Evolutionary conservation across 768 basidiomycete genomes (phyloP).

Genomic region (Phylloporus sp.): DNA sequence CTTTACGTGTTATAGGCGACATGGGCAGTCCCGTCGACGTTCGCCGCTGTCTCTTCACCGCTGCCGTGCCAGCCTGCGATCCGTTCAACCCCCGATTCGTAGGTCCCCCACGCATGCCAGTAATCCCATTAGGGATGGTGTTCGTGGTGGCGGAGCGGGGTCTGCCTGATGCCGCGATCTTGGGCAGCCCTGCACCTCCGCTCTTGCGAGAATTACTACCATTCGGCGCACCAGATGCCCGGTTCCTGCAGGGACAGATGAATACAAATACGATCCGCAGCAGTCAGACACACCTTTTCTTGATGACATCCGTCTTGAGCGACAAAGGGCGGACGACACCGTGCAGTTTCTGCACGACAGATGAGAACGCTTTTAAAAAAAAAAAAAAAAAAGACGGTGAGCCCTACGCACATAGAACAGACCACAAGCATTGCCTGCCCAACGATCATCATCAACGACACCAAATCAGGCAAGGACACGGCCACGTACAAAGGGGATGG

Average conservation of each 20-base stretch:
- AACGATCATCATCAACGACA: constrained; percentile 11
- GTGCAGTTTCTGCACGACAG: constrained; percentile 76
- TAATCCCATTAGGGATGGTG: constrained; percentile 46
- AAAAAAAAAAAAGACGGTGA: background rate
- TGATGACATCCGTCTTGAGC: constrained; percentile 95
- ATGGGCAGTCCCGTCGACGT: constrained; percentile 57
- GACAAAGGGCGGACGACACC: constrained; percentile 92
- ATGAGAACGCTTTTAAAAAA: constrained; percentile 11
- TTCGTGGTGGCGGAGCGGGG: constrained; percentile 70
- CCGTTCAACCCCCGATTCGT: constrained; percentile 25
- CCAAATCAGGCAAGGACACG: constrained; percentile 5
- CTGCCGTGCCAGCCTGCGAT: constrained; percentile 21
- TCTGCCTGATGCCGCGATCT: constrained; percentile 70
- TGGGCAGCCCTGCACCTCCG: constrained; percentile 55
- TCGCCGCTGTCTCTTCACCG: constrained; percentile 81
- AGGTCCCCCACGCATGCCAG: constrained; percentile 39
- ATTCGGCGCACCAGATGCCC: constrained; percentile 72
- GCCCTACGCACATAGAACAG: constrained; percentile 75
- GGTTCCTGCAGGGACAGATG: constrained; percentile 50
- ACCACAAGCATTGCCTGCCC: constrained; percentile 82
- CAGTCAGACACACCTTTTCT: constrained; percentile 67
- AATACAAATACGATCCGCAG: background rate
- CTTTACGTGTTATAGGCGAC: constrained; percentile 33
- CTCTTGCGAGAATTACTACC: constrained; percentile 56
- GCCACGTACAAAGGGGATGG: constrained; percentile 76